These are phyloP conservation scores for Chaetomiaceae sp. DNA, from an alignment of 2,329 filamentous ascomycete species.

Conservation along the genomic window DNA sequence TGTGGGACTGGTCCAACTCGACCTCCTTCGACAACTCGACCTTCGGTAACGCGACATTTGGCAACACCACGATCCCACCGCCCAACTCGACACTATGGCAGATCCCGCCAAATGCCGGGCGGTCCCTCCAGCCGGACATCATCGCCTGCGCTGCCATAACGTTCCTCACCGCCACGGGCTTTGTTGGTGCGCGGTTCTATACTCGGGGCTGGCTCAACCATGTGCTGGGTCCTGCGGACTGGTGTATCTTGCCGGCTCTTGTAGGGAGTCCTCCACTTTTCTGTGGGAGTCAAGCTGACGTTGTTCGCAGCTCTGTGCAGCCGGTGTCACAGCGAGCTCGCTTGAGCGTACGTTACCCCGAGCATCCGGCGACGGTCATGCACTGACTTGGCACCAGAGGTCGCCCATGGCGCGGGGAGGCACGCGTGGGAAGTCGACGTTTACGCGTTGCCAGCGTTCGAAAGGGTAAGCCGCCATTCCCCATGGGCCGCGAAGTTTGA, in stretches of 20 bases:
- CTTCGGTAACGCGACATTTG: constrained; percentile 1
- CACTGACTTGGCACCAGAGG: constrained; percentile 16
- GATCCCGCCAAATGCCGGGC: constrained; percentile 18
- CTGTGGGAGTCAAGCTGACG: neutral
- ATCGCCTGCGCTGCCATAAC: constrained; percentile 28
- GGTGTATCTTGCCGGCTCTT: constrained; percentile 34
- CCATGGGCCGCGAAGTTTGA: too few relatives aligned
- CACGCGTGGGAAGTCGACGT: constrained; percentile 25
- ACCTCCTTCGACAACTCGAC: too few relatives aligned
- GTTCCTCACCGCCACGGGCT: constrained; percentile 30
- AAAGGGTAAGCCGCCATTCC: constrained; percentile 15
- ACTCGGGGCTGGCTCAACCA: constrained; percentile 35
- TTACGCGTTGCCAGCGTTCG: constrained; percentile 10
- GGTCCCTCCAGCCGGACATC: constrained; percentile 26
- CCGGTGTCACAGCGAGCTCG: constrained; percentile 25
- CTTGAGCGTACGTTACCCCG: constrained; percentile 24
- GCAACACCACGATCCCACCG: neutral
- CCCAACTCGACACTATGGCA: constrained; percentile 19
- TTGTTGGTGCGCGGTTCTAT: constrained; percentile 38
- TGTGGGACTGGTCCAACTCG: neutral
- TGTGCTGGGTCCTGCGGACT: constrained; percentile 36
- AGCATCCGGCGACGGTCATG: neutral
- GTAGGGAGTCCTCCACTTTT: constrained; percentile 18
- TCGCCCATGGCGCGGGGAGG: constrained; percentile 22
- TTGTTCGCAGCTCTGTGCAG: constrained; percentile 22